These are phyloP conservation scores for Lepidium didymum DNA, from an alignment of 345 rosid species.

Conservation along the genomic window DNA sequence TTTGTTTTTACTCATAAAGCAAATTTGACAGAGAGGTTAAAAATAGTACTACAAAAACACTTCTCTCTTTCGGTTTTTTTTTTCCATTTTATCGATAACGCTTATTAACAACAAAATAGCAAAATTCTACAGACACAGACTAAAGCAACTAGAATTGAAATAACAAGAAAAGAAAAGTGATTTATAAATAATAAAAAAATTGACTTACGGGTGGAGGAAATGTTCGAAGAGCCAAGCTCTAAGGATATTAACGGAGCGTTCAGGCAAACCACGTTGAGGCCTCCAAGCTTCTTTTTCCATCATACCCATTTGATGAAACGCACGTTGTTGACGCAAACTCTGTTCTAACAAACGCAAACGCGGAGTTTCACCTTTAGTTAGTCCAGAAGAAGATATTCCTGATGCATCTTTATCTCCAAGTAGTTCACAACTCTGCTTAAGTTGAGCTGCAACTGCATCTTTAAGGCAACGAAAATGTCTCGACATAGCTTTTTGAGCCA, in stretches of 20 bases:
- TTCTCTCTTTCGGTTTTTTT: constrained; percentile 28
- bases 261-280: constrained; percentile 96
- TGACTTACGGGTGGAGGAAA: constrained; percentile 96
- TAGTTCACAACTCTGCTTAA: constrained; percentile 70
- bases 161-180: not conserved
- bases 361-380: constrained; percentile 94
- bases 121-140: constrained; percentile 14
- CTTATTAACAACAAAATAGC: constrained; percentile 22
- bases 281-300: constrained; percentile 99
- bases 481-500: constrained; percentile 98
- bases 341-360: constrained; percentile 77
- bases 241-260: constrained; percentile 82
- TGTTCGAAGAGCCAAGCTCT: constrained; percentile 99
- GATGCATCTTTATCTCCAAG: constrained; percentile 76
- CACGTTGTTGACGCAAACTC: constrained; percentile 84
- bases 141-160: not conserved
- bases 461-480: constrained; percentile 90
- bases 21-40: constrained; percentile 19
- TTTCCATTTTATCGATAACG: constrained; percentile 49
- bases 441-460: constrained; percentile 64
- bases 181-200: not conserved
- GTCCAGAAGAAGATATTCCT: constrained; percentile 44
- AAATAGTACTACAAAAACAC: constrained; percentile 18
- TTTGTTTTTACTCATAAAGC: constrained; percentile 24
- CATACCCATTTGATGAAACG: constrained; percentile 93